Evolutionary conservation across 1,284 basidiomycete genomes (phyloP).

Genomic region (Tilletia horrida): DNA sequence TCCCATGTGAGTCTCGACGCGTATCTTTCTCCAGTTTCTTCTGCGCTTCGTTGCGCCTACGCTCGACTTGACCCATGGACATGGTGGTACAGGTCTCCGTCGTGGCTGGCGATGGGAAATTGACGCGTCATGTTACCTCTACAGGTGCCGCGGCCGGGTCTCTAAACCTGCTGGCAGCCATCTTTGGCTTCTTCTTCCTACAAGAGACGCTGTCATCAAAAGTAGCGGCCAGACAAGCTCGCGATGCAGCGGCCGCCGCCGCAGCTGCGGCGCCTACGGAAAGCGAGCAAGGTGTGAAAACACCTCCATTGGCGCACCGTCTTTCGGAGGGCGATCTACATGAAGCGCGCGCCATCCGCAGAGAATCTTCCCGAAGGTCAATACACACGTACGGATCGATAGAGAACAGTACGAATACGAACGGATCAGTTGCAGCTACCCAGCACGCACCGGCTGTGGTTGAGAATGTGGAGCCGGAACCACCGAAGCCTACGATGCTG

Average conservation of each 20-base stretch:
- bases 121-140: not conserved
- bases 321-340: constrained; percentile 7
- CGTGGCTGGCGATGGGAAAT: too few relatives aligned
- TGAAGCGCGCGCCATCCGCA: not conserved
- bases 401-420: not conserved
- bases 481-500: constrained; percentile 19
- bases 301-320: not conserved
- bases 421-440: not conserved
- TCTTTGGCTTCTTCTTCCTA: constrained; percentile 52
- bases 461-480: constrained; percentile 6
- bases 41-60: too few relatives aligned
- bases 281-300: not conserved
- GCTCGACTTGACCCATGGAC: too few relatives aligned
- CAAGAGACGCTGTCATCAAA: constrained; percentile 50
- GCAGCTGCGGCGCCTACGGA: not conserved
- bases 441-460: not conserved
- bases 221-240: constrained; percentile 23
- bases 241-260: not conserved
- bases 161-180: constrained; percentile 45
- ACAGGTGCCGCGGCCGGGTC: constrained; percentile 8
- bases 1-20: constrained; percentile 28
- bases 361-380: not conserved
- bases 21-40: not conserved
- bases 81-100: too few relatives aligned
- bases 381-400: not conserved